These are phyloP conservation scores for Huntiella decipiens DNA, from an alignment of 2,329 filamentous ascomycete genomes.

Conservation along the genomic window DNA sequence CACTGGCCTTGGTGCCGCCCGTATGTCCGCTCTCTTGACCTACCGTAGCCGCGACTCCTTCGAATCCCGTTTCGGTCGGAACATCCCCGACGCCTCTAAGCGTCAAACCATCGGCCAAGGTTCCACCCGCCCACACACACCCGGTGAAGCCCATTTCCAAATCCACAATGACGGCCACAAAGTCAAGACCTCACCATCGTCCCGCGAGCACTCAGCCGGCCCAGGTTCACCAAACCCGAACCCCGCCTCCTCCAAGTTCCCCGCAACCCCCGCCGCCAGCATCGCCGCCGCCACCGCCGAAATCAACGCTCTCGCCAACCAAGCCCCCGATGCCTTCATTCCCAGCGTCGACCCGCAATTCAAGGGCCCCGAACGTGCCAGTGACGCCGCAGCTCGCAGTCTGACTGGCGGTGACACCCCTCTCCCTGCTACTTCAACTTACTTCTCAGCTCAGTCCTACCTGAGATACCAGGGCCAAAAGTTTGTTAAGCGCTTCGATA, in stretches of 20 bases:
- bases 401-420: slow-evolving; percentile 31
- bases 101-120: slow-evolving; percentile 60
- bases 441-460: slow-evolving; percentile 96
- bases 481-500: slow-evolving; percentile 92
- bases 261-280: slow-evolving; percentile 12
- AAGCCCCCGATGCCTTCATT: slow-evolving; percentile 15
- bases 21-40: slow-evolving; percentile 90
- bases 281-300: slow-evolving; percentile 11
- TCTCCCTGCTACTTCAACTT: slow-evolving; percentile 43
- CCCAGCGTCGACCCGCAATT: slow-evolving; percentile 47
- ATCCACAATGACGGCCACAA: slow-evolving; percentile 72
- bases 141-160: slow-evolving; percentile 55
- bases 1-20: slow-evolving; percentile 75
- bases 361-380: slow-evolving; percentile 26
- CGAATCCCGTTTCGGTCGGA: slow-evolving; percentile 83
- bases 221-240: slow-evolving; percentile 13
- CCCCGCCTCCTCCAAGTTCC: slow-evolving; percentile 12
- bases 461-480: slow-evolving; percentile 91
- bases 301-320: slow-evolving; percentile 14
- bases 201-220: slow-evolving; percentile 26
- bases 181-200: slow-evolving; percentile 33
- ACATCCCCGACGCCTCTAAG: slow-evolving; percentile 70
- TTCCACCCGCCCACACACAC: slow-evolving; percentile 36
- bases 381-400: slow-evolving; percentile 13
- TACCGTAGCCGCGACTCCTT: slow-evolving; percentile 96